phyloP scores from a whole-genome alignment of 2,329 filamentous ascomycete genomes.

The Beauveria caledonica region DNA sequence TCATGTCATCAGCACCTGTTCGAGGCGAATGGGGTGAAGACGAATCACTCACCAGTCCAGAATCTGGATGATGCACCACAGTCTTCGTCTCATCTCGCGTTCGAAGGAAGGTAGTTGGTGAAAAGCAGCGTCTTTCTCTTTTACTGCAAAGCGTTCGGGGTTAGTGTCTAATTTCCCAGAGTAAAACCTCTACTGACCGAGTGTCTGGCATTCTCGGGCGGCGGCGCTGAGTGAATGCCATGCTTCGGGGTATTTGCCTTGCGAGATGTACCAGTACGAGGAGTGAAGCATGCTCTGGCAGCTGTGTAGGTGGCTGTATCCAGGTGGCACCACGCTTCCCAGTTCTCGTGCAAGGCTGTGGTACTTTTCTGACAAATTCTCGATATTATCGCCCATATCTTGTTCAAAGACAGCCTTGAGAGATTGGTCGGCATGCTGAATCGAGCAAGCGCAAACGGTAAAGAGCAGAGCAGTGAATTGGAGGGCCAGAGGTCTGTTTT shows the following conservation, averaged over 20 bases:
- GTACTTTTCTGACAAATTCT: constrained; percentile 23
- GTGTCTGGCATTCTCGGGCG: constrained; percentile 27
- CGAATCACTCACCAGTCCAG: constrained; percentile 28
- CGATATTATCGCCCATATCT: constrained; percentile 23
- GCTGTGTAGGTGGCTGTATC: constrained; percentile 24
- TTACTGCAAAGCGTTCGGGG: constrained; percentile 15
- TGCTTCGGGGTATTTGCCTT: constrained; percentile 27
- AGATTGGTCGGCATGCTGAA: constrained; percentile 25
- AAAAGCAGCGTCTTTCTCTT: constrained; percentile 23
- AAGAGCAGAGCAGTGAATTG: constrained; percentile 31
- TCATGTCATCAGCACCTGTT: background rate
- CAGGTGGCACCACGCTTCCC: constrained; percentile 23
- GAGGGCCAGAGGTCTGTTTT: constrained; percentile 23
- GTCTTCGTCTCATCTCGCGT: constrained; percentile 27
- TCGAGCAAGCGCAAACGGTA: constrained; percentile 29
- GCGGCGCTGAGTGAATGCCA: constrained; percentile 29
- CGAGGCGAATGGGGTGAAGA: too few relatives aligned
- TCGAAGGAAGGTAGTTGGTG: constrained; percentile 25
- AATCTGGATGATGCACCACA: constrained; percentile 30
- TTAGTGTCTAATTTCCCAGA: background rate
- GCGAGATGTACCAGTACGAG: constrained; percentile 30
- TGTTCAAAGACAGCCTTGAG: constrained; percentile 23
- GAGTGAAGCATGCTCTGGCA: constrained; percentile 30
- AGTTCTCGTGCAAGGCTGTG: constrained; percentile 27
- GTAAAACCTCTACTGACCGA: constrained; percentile 14